Evolutionary conservation across 371 early-diverging fungal genomes (phyloP), one percentile per base, ranked within the genome.

Genomic region (Sporodiniella umbellata): DNA sequence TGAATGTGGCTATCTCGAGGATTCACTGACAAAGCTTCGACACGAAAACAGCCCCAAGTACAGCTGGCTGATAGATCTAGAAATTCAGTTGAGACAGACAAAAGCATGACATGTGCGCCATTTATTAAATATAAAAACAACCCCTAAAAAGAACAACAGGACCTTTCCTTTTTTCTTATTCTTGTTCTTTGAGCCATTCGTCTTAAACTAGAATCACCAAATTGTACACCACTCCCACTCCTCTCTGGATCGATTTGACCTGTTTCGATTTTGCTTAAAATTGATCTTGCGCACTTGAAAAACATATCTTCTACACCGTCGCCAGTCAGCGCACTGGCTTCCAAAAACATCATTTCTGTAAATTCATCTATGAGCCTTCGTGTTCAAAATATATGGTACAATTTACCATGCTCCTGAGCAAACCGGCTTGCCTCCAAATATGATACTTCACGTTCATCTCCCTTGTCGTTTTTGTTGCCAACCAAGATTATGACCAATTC

Each of bases 381-480:
- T n/a, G n/a, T n/a, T n/a, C n/a, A n/a, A n/a, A n/a, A n/a, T n/a
- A n/a, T n/a, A n/a, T n/a, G n/a, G n/a, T n/a, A n/a, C n/a, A n/a
- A n/a, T n/a, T 60, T 72, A 72, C 81, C 81, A 48, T 89, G 77
- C 44, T 80, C 75, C 33, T 81, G 80, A 23, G 90, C 87, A 63
- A 86, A 88, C 12, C 75, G 76, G 60, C 79, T 79, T 23, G 82
- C 90, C 62, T 85, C 86, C 42, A 85, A 66, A 50, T 71, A 76
- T 3, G 81, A 66, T 0, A 90, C 85, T 61, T 80, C 77, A 8
- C 85, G 70, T 49, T 82, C 77, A 24, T 79, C 79, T 12, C 49
- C 51, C 33, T 79, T 67, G 60, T 88, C 88, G 26, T 66, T 70
- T 48, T 89, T 89, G 56, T 88, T 87, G 0, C 89, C 88, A n/a